phyloP scores from a whole-genome alignment of 192 early-diverging fungal genomes.

The Coemansia sp. region DNA sequence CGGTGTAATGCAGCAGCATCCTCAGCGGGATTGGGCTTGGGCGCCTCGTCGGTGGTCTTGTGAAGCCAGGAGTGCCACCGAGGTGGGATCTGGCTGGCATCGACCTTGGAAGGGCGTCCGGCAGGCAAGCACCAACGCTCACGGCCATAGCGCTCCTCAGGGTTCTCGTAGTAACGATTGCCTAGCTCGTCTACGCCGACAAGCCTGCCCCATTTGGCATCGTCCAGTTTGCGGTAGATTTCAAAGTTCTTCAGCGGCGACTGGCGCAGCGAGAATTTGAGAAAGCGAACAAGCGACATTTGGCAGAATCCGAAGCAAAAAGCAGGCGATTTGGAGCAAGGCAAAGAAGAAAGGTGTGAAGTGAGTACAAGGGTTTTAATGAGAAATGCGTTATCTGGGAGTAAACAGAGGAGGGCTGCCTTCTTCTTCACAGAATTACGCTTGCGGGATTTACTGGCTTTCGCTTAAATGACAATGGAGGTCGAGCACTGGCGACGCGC shows the following conservation, averaged over 20 bases:
- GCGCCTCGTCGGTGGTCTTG: constrained; percentile 46
- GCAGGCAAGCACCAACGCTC: constrained; percentile 76
- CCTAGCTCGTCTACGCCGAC: constrained; percentile 71
- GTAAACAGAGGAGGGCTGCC: background rate
- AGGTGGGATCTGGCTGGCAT: constrained; percentile 67
- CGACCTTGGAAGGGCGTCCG: constrained; percentile 44
- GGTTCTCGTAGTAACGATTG: constrained; percentile 76
- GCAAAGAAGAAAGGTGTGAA: background rate
- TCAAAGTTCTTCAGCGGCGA: constrained; percentile 52
- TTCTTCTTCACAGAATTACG: background rate
- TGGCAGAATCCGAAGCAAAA: background rate
- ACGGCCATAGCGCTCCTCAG: constrained; percentile 71
- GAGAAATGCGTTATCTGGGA: too few relatives aligned
- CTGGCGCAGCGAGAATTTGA: constrained; percentile 40
- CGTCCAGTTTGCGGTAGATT: constrained; percentile 51
- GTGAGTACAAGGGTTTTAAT: background rate
- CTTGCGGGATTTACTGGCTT: background rate
- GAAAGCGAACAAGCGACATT: constrained; percentile 49
- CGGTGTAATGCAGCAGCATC: constrained; percentile 28
- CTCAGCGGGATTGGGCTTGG: constrained; percentile 22
- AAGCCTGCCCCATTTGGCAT: constrained; percentile 66
- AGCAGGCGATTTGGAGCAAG: background rate
- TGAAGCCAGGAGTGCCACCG: constrained; percentile 66
- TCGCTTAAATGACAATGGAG: background rate
- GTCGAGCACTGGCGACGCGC: constrained; percentile 46